Evolutionary conservation across 2,329 filamentous ascomycete species (phyloP), one percentile per base, ranked within the genome.

Genomic region (Fusarium kyushuense): DNA sequence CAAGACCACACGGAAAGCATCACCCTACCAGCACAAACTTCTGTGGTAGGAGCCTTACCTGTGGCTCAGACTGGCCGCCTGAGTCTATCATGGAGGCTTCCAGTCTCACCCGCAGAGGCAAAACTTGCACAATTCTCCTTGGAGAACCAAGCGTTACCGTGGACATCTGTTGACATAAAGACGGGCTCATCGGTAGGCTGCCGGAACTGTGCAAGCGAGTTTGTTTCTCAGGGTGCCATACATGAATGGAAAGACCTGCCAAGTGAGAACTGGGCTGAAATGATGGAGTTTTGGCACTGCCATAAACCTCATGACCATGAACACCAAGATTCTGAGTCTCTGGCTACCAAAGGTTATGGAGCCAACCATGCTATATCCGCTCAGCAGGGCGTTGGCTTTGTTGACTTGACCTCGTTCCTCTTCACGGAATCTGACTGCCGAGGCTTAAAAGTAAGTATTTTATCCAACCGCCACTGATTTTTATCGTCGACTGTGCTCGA

Each of bases 211-310:
- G 51, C 67, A 43, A 60, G 75, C 17, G 62, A 54, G 3, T 62
- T 88, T 19, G 78, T 88, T 14, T 40, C 72, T 1, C 55, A 72
- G 5, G 79, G 76, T 10, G 70, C 52, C 5, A 81, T 88, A 10
- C 80, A 78, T 38, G 78, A 80, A 36, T 99, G 96, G 95, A 97
- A 95, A 79, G 94, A 99, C 75, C 82, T 99, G 19, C 96, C 96
- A 0, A 97, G 94, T 75, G 94, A 97, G 73, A 95, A 97, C 75
- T 99, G 96, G 96, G 96, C 96, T 1, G 96, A 99, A 81, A 97
- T 99, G 94, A 99, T 99, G 96, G 96, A 99, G 78, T 97, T 99
- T 72, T 99, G 96, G 96, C 96, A 99, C 79, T 99, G 96, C 75
- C 96, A 99, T 79, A 98, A 98, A 79, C 96, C 96, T 38, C 85